Evolutionary conservation across 148 eudicot species (phyloP).

Genomic region (Rhododendron kiyosumense): DNA sequence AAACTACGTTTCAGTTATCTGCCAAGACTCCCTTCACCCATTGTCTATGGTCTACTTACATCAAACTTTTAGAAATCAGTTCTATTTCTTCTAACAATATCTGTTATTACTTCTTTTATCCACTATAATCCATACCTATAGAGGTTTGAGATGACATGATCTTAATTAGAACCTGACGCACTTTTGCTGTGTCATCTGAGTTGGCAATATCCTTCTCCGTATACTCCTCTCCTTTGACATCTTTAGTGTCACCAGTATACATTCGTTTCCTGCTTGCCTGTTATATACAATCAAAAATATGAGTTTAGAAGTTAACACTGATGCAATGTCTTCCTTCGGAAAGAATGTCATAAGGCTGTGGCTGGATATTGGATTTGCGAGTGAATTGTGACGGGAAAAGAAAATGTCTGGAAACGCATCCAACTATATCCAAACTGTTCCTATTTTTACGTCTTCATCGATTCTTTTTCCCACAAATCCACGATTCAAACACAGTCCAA

Average conservation of each 20-base stretch:
- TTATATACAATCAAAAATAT: not conserved
- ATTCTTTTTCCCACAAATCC: not conserved
- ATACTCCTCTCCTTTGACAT: constrained; percentile 30
- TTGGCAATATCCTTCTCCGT: constrained; percentile 22
- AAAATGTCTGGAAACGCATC: not conserved
- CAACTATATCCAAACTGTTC: not conserved
- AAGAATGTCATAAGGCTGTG: too few relatives aligned
- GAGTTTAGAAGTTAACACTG: not conserved
- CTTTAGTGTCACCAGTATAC: too few relatives aligned
- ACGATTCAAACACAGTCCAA: not conserved
- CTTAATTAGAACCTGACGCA: constrained; percentile 44
- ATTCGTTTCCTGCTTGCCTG: constrained; percentile 60
- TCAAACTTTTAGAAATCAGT: constrained; percentile 36
- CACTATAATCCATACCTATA: constrained; percentile 7
- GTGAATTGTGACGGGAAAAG: too few relatives aligned
- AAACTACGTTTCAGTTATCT: not conserved
- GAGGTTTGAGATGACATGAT: constrained; percentile 37
- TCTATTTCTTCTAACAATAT: constrained; percentile 61
- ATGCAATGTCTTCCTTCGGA: not conserved
- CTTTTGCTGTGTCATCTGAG: constrained; percentile 41
- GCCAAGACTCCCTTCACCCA: not conserved
- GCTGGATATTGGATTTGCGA: not conserved
- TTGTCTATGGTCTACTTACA: constrained; percentile 25
- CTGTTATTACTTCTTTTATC: constrained; percentile 13
- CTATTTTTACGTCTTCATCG: not conserved